Base-by-base conservation (phyloP, 805 yeast genomes). In the Saccharomyces jurei region DNA sequence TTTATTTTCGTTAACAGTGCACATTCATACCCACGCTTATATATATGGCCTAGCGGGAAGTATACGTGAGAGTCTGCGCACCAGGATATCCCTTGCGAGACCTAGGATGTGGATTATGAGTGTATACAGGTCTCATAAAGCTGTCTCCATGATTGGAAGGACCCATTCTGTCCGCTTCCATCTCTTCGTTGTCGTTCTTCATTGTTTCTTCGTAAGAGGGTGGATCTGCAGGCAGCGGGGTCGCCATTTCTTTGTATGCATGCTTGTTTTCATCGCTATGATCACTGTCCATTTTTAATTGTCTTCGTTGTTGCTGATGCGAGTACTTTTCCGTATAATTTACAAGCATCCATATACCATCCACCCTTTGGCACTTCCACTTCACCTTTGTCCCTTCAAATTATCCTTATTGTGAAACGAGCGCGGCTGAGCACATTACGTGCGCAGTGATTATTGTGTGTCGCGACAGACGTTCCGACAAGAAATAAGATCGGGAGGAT, bases 191-290 rank as follows among this genome's bases (percentile, higher is more conserved):
- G 29, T 17, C 46, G 50, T 17, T 44, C 41, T 11, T 52, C 53
- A 25, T 58, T 2, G 64, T 58, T 36, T 65, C 68, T 41, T 60
- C 66, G 52, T 65, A 65, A 10, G 66, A 56, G 36, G 69, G 69
- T 6, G 69, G 69, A 9, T 57, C 60, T 26, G 27, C 56, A 6
- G 64, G 66, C 17, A 55, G 49, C 17, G 27, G 28, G 11, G 47
- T 46, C 26, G 50, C 28, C 44, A n/a, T 14, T 14, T 50, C 28
- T 14, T 41, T 41, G 29, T 41, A 46, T 25, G 41, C n/a, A 6
- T 41, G n/a, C 27, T 50, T 32, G 52, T 50, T 26, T 51, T 41
- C n/a, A 54, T 50, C 21, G 55, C 53, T 25, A 41, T 50, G 26
- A 47, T 22, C 14, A 8, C 25, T 14, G 13, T 27, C 49, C 46